Conservation (phyloP, 768 basidiomycete genomes). For the Lactifluus subvellereus region DNA sequence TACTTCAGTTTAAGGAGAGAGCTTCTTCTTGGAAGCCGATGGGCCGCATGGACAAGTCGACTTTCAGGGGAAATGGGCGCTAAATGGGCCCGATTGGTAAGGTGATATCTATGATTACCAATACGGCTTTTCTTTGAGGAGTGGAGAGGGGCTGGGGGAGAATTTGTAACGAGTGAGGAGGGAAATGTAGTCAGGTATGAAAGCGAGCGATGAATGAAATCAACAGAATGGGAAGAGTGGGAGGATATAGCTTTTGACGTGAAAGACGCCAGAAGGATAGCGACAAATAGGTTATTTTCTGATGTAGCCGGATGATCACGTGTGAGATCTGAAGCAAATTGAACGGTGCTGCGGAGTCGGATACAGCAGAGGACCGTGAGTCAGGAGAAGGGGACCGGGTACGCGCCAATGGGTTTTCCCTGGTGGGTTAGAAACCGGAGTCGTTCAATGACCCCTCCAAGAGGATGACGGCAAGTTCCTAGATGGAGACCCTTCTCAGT, state of each 20-base stretch:
- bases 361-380: not conserved
- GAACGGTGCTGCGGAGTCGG: constrained; percentile 5
- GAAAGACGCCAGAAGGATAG: no score
- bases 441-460: no score
- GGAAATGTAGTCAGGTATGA: not conserved
- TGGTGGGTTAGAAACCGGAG: no score
- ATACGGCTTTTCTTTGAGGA: not conserved
- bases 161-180: not conserved
- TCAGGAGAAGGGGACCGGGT: not conserved
- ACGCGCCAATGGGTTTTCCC: not conserved
- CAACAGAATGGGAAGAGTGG: not conserved
- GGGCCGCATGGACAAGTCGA: not conserved
- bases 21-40: constrained; percentile 1
- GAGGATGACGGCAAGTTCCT: no score
- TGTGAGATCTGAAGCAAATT: not conserved
- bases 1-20: not conserved
- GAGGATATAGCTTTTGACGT: no score
- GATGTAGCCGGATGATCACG: not conserved
- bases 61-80: not conserved
- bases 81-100: not conserved
- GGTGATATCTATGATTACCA: not conserved
- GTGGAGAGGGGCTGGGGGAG: not conserved
- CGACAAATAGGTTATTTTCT: no score
- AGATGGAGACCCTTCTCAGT: not conserved
- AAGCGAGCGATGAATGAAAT: not conserved